Evolutionary conservation across 2,329 filamentous ascomycete genomes (phyloP).

Genomic region (Cladosporium halotolerans): DNA sequence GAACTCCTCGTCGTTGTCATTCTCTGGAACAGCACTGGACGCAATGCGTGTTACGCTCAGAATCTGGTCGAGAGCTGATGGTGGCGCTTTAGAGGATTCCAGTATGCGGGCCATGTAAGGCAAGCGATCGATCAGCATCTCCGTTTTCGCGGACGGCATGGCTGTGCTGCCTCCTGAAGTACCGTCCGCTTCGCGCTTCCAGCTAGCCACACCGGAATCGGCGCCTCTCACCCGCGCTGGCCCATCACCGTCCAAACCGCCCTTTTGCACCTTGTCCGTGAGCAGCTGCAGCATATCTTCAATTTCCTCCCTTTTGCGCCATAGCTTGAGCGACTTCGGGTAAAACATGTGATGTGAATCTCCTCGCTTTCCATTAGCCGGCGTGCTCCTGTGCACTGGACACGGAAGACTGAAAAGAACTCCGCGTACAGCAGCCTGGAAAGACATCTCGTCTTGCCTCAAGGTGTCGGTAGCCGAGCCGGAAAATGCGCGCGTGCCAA

Average conservation of each 20-base stretch:
- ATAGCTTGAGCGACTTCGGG: slow-evolving; percentile 74
- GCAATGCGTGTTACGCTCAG: slow-evolving; percentile 58
- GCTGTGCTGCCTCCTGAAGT: neutral
- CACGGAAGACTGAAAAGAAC: slow-evolving; percentile 77
- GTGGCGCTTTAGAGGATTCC: slow-evolving; percentile 16
- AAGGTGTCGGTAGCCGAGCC: slow-evolving; percentile 60
- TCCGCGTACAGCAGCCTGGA: slow-evolving; percentile 83
- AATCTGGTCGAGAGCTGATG: slow-evolving; percentile 53
- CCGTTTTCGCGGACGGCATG: slow-evolving; percentile 50
- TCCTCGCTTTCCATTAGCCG: slow-evolving; percentile 26
- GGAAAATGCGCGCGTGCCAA: slow-evolving; percentile 47
- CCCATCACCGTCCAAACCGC: slow-evolving; percentile 16
- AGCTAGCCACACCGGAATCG: neutral
- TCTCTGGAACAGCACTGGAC: slow-evolving; percentile 10
- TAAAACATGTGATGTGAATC: slow-evolving; percentile 89
- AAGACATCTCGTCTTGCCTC: slow-evolving; percentile 88
- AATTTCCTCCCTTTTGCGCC: slow-evolving; percentile 76
- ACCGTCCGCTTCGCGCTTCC: slow-evolving; percentile 5
- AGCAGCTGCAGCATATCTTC: slow-evolving; percentile 66
- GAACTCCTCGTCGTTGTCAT: slow-evolving; percentile 16
- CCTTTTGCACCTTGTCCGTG: slow-evolving; percentile 51
- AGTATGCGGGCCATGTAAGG: slow-evolving; percentile 74
- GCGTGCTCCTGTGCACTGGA: slow-evolving; percentile 63
- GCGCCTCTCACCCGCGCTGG: neutral
- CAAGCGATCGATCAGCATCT: slow-evolving; percentile 76